Percentiles rank a stretch among this genome's conserved stretches.
Conservation (phyloP, 2,329 filamentous ascomycete species). For the Chaetomiaceae sp. region DNA sequence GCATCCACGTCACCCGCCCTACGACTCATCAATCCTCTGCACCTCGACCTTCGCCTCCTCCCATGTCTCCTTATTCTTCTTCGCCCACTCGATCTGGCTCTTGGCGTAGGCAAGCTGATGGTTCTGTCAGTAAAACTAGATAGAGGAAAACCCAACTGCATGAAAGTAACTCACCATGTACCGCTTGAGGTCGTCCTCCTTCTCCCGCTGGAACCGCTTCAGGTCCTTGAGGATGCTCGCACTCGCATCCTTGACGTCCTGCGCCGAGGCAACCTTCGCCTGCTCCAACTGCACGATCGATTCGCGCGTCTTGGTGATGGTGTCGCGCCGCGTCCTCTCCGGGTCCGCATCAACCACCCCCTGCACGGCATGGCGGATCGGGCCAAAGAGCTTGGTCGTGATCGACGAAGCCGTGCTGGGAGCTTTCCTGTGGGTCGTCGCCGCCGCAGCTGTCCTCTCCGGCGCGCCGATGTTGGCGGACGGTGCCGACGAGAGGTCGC, state of each 20-base stretch:
- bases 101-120: conserved; percentile 79
- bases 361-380: conserved; percentile 90
- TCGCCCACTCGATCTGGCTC: conserved; percentile 91
- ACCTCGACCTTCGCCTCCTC: conserved; percentile 84
- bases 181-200: conserved; percentile 85
- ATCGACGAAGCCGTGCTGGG: conserved; percentile 87
- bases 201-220: conserved; percentile 88
- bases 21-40: conserved; percentile 71
- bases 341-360: conserved; percentile 95
- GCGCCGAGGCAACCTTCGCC: conserved; percentile 78
- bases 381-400: conserved; percentile 88
- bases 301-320: conserved; percentile 93
- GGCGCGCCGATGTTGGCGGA: conserved; percentile 68
- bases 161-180: conserved; percentile 73
- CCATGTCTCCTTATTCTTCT: conserved; percentile 86
- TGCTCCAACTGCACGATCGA: conserved; percentile 81
- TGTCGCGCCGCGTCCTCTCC: conserved; percentile 83
- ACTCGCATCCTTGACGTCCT: conserved; percentile 91
- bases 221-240: conserved; percentile 81
- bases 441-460: conserved; percentile 42
- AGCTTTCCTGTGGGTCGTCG: conserved; percentile 65
- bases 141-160: too few species aligned
- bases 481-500: conserved; percentile 61
- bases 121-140: not conserved
- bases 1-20: too few species aligned